phyloP scores from a whole-genome alignment of 192 early-diverging fungal genomes.

The Umbelopsis vinacea region DNA sequence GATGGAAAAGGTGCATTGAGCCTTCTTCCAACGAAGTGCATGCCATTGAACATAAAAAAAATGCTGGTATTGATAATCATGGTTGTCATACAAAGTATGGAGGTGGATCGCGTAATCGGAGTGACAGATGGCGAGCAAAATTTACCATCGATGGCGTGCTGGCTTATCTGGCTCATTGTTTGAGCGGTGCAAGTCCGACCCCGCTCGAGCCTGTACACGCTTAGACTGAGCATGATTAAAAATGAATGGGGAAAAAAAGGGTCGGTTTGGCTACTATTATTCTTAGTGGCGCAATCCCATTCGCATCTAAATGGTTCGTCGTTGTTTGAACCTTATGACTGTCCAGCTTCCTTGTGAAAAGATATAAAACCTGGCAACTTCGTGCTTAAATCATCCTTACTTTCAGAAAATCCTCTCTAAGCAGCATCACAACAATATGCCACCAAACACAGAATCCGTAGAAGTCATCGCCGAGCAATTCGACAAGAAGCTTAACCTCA shows the following conservation, averaged over 20 bases:
- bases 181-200: neutral
- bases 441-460: conserved; percentile 22
- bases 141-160: conserved; percentile 14
- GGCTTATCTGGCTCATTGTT: conserved; percentile 4
- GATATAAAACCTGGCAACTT: neutral
- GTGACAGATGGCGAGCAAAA: neutral
- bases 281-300: neutral
- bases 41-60: too few species aligned
- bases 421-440: neutral
- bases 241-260: neutral
- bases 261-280: neutral
- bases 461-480: conserved; percentile 25
- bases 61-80: too few species aligned
- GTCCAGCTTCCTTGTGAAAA: neutral
- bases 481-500: conserved; percentile 25
- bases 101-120: conserved; percentile 9
- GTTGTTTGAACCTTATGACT: neutral
- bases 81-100: neutral
- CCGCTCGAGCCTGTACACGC: neutral
- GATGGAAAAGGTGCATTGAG: too few species aligned
- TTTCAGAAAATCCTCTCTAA: neutral
- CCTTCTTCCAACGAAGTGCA: too few species aligned
- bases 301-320: neutral
- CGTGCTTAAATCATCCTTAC: neutral
- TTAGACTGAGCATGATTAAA: neutral